Base-by-base conservation (phyloP, 1,139 yeast species). In the Blastobotrys elegans region DNA sequence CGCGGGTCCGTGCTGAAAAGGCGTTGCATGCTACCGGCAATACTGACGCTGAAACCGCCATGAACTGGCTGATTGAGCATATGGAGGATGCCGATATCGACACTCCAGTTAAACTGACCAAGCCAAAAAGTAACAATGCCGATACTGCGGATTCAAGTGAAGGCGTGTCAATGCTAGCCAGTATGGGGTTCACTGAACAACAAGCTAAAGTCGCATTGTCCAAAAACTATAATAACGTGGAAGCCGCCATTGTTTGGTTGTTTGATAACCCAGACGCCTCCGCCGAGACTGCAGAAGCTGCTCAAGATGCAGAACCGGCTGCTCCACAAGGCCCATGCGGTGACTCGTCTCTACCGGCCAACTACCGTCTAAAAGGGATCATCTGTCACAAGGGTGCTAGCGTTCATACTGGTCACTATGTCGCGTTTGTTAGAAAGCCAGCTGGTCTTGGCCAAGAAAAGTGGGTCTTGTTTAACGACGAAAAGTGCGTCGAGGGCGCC, bases 351-450 rank as follows among this genome's bases (percentile, higher is more conserved):
- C 40, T 54, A 7, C 69, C 70, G 4, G 67, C 72, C 6, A 52
- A 59, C 32, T 92, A 85, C 61, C 58, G 61, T 14, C 67, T 92
- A 40, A 75, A 78, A 47, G 86, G 88, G 0, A 86, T 88, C 8
- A 76, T 92, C 20, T 90, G 97, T 62, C 99, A 92, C 65, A 92
- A 92, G 64, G 99, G 99, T 10, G 75, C 84, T 0, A 87, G 96
- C 17, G 87, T 92, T 1, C 97, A 92, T 53, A 88, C 97, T 0
- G 98, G 98, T 0, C 99, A 92, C 65, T 92, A 92, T 63, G 97
- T 94, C 35, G 90, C 84, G 0, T 92, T 85, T 59, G 73, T 89
- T 40, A 72, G 71, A 47, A 77, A 77, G 54, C 56, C 62, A 29
- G 48, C 63, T 0, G 66, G 73, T 1, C 72, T 72, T 4, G 55